phyloP scores from a whole-genome alignment of 2,329 filamentous ascomycete genomes.

The Penicillium hordei region DNA sequence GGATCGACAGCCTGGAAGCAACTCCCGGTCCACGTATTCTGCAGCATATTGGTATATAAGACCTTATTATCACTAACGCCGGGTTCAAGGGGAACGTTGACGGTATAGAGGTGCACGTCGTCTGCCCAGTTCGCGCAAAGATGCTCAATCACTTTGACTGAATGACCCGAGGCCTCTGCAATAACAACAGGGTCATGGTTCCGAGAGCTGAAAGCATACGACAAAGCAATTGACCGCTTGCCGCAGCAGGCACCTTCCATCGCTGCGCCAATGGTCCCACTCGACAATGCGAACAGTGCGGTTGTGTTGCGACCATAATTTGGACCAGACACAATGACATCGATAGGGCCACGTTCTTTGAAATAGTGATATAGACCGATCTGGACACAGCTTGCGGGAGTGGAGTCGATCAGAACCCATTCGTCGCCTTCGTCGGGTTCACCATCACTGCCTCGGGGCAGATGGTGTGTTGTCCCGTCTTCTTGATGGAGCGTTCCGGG shows the following conservation, averaged over 20 bases:
- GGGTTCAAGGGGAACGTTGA: conserved; percentile 85
- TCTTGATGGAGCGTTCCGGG: conserved; percentile 61
- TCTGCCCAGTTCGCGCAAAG: conserved; percentile 71
- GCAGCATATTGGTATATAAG: conserved; percentile 80
- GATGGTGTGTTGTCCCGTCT: conserved; percentile 66
- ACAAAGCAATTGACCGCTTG: conserved; percentile 73
- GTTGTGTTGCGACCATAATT: conserved; percentile 85
- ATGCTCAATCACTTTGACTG: conserved; percentile 75
- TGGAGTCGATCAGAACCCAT: conserved; percentile 79
- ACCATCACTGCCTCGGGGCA: conserved; percentile 56
- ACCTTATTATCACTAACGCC: conserved; percentile 71
- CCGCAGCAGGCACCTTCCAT: conserved; percentile 74
- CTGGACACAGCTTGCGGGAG: conserved; percentile 77
- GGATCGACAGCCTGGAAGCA: conserved; percentile 80
- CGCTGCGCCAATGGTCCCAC: conserved; percentile 74
- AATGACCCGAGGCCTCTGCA: conserved; percentile 69
- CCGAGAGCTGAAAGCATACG: conserved; percentile 83
- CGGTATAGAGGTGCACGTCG: conserved; percentile 79
- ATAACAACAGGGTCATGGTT: conserved; percentile 84
- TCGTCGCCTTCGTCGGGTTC: conserved; percentile 60
- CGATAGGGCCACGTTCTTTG: conserved; percentile 66
- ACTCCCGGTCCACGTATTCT: conserved; percentile 88
- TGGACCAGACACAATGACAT: conserved; percentile 75
- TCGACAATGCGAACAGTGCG: conserved; percentile 73
- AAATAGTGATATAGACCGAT: conserved; percentile 82